A percentile compares a stretch with the other conserved stretches of the same genome.
Evolutionary conservation across 2,329 filamentous ascomycete species (phyloP).

Genomic region (Sporothrix euskadiensis): DNA sequence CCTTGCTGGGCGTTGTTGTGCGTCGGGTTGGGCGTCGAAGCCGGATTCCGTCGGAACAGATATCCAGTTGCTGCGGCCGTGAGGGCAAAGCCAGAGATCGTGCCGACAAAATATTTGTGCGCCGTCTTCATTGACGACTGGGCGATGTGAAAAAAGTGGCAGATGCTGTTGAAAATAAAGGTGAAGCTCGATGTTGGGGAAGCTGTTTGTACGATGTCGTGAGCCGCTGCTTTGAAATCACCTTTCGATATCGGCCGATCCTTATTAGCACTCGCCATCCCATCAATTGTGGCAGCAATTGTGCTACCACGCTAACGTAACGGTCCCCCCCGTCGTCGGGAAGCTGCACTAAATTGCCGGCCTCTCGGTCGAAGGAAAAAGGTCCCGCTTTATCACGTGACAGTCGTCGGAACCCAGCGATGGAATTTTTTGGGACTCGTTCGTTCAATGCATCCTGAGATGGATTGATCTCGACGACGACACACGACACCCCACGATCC

Average conservation of each 20-base stretch:
- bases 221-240: slow-evolving; percentile 29
- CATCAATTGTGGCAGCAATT: background rate
- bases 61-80: slow-evolving; percentile 19
- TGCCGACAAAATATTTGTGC: slow-evolving; percentile 8
- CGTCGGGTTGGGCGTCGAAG: background rate
- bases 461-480: background rate
- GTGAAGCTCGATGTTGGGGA: background rate
- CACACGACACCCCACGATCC: background rate
- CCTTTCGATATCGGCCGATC: slow-evolving; percentile 21
- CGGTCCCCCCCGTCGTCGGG: background rate
- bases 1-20: background rate
- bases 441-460: background rate
- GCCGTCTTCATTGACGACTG: slow-evolving; percentile 17
- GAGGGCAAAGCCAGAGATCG: slow-evolving; percentile 24
- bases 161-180: background rate
- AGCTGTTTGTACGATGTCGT: background rate
- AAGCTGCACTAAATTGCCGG: background rate
- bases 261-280: background rate
- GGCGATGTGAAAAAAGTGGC: background rate
- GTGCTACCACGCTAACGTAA: background rate
- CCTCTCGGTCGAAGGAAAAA: background rate
- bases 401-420: background rate
- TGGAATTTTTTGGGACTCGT: slow-evolving; percentile 7
- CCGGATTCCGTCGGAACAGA: slow-evolving; percentile 5
- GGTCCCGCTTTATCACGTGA: slow-evolving; percentile 15